Conservation (phyloP, 2,329 filamentous ascomycete genomes). For the Hymenoscyphus linearis region DNA sequence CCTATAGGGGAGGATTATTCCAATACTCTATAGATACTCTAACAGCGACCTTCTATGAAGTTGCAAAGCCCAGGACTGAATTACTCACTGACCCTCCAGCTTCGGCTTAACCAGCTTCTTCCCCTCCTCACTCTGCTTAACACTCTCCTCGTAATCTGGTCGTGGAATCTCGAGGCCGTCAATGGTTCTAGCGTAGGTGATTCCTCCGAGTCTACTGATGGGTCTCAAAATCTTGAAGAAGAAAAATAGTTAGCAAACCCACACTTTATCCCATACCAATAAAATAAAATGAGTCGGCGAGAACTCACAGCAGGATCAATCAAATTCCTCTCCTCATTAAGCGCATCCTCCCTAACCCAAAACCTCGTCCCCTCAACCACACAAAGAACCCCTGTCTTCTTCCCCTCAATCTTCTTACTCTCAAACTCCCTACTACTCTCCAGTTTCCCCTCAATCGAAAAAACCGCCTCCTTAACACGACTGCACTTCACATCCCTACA, state of each 20-base stretch:
- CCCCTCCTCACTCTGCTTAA: slow-evolving; percentile 46
- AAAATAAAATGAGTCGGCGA: not conserved
- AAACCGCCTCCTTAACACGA: slow-evolving; percentile 75
- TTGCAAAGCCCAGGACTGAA: too few relatives aligned
- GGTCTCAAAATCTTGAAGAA: slow-evolving; percentile 66
- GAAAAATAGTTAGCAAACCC: slow-evolving; percentile 12
- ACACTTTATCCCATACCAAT: not conserved
- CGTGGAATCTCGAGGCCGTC: slow-evolving; percentile 68
- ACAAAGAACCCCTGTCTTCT: slow-evolving; percentile 68
- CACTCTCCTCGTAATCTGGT: slow-evolving; percentile 42
- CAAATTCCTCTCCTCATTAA: slow-evolving; percentile 69
- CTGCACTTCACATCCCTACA: slow-evolving; percentile 63
- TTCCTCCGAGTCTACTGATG: slow-evolving; percentile 75
- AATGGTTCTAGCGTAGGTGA: slow-evolving; percentile 69
- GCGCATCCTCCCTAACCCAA: slow-evolving; percentile 83
- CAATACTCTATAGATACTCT: too few relatives aligned
- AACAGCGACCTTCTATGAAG: too few relatives aligned
- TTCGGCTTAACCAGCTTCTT: slow-evolving; percentile 51
- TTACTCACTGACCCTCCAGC: slow-evolving; percentile 34
- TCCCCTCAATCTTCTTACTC: slow-evolving; percentile 62
- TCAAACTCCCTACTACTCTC: slow-evolving; percentile 74
- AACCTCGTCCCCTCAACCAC: slow-evolving; percentile 81
- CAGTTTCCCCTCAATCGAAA: slow-evolving; percentile 76
- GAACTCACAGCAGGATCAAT: slow-evolving; percentile 60
- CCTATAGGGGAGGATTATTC: too few relatives aligned